Evolutionary conservation across 306 rosid genomes (phyloP).

Genomic region (Gillenia trifoliata): DNA sequence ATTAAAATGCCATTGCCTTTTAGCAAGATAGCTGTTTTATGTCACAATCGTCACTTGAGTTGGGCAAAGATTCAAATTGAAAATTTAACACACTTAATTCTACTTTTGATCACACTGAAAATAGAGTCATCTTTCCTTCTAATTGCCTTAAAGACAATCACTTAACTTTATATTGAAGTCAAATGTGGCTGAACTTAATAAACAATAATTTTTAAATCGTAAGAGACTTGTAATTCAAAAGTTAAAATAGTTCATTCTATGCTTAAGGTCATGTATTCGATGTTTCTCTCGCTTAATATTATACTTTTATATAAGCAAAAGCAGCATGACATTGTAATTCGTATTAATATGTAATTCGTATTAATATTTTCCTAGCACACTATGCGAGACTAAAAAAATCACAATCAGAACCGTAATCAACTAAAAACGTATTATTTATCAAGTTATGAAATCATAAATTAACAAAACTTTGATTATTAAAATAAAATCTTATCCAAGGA

Average conservation of each 20-base stretch:
- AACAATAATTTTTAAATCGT: background rate
- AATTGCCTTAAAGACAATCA: background rate
- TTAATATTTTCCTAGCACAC: background rate
- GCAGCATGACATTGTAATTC: background rate
- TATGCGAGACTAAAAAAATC: background rate
- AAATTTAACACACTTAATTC: background rate
- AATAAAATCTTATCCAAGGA: too few relatives aligned
- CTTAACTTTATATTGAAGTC: background rate
- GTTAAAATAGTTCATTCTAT: too few relatives aligned
- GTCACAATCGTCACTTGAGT: background rate
- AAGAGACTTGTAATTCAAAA: too few relatives aligned
- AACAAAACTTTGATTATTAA: background rate
- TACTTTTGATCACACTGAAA: background rate
- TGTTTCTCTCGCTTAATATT: too few relatives aligned
- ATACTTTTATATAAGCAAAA: background rate
- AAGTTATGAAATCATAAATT: background rate
- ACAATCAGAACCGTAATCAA: background rate
- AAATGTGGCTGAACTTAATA: background rate
- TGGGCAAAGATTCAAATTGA: background rate
- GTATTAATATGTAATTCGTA: background rate
- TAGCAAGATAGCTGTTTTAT: background rate
- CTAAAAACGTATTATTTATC: background rate
- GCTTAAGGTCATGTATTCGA: too few relatives aligned
- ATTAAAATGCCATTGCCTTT: background rate
- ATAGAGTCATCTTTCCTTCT: background rate